Conservation (phyloP, 2,329 filamentous ascomycete genomes). For the Zelopaecilomyces penicillatus region DNA sequence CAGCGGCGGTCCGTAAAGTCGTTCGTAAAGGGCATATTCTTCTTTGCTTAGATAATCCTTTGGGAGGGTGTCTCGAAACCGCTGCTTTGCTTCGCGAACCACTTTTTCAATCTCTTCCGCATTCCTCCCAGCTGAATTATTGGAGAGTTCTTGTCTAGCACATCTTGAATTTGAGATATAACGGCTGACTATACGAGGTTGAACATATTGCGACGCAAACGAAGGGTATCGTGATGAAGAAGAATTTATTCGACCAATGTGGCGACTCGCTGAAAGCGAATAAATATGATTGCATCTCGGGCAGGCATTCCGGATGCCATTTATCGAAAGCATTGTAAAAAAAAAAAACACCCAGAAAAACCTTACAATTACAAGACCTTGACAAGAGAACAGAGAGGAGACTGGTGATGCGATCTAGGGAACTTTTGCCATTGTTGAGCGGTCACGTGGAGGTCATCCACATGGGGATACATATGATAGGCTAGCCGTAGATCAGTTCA, state of each 20-base stretch:
- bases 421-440: constrained; percentile 16
- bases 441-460: constrained; percentile 20
- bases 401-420: constrained; percentile 7
- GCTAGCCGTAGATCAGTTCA: no score
- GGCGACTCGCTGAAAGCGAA: constrained; percentile 9
- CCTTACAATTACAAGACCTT: neutral
- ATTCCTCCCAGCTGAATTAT: neutral
- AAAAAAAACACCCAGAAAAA: no score
- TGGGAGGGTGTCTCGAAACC: constrained; percentile 70
- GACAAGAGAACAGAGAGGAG: constrained; percentile 1
- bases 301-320: constrained; percentile 25
- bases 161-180: constrained; percentile 21
- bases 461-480: no score
- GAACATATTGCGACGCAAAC: constrained; percentile 13
- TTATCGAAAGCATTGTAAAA: constrained; percentile 26
- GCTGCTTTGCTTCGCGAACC: constrained; percentile 63
- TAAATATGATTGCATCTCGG: constrained; percentile 17
- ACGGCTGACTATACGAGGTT: constrained; percentile 17
- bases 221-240: constrained; percentile 12
- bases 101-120: constrained; percentile 46
- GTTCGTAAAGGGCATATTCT: constrained; percentile 68
- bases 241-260: constrained; percentile 9
- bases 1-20: constrained; percentile 71
- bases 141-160: constrained; percentile 13
- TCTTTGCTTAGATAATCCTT: constrained; percentile 58